These are phyloP conservation scores for Thoreauomyces humboldtii DNA, from an alignment of 192 early-diverging fungal species.

Conservation along the genomic window DNA sequence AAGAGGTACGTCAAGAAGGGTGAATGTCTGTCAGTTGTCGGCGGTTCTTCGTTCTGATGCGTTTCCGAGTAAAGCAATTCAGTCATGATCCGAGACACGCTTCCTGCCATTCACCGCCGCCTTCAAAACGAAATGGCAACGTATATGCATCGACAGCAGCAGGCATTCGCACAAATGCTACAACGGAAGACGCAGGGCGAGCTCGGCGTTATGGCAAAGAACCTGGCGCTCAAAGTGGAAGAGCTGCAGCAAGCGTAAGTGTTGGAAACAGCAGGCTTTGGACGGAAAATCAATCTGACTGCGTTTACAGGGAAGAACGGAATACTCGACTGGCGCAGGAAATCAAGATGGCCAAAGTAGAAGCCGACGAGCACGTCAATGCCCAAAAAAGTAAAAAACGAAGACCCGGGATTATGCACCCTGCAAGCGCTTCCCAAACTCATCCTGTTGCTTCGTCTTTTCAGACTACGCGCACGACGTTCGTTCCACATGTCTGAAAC, in stretches of 20 bases:
- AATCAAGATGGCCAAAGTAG: not conserved
- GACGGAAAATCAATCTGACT: too few relatives aligned
- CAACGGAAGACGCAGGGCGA: conserved; percentile 15
- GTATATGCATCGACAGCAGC: not conserved
- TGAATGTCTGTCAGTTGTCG: not conserved
- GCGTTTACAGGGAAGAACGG: conserved; percentile 7
- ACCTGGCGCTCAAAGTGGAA: conserved; percentile 11
- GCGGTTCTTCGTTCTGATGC: too few relatives aligned
- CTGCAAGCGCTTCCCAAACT: too few relatives aligned
- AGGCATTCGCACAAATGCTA: not conserved
- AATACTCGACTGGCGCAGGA: not conserved
- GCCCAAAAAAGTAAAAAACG: conserved; percentile 28
- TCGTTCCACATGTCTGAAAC: conserved; percentile 26
- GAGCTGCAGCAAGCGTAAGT: conserved; percentile 18
- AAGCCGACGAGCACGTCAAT: conserved; percentile 16
- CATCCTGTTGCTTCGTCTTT: too few relatives aligned
- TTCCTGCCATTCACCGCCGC: conserved; percentile 8
- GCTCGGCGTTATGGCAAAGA: conserved; percentile 11
- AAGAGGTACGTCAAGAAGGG: too few relatives aligned
- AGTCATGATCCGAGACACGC: not conserved
- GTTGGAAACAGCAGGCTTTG: too few relatives aligned
- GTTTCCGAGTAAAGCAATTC: too few relatives aligned
- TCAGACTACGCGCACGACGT: conserved; percentile 31
- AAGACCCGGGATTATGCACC: too few relatives aligned
- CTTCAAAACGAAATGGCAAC: not conserved